Percentiles rank a stretch among this genome's conserved stretches.
phyloP scores from a whole-genome alignment of 768 basidiomycete species.

The Rhodotorula kratochvilovae region DNA sequence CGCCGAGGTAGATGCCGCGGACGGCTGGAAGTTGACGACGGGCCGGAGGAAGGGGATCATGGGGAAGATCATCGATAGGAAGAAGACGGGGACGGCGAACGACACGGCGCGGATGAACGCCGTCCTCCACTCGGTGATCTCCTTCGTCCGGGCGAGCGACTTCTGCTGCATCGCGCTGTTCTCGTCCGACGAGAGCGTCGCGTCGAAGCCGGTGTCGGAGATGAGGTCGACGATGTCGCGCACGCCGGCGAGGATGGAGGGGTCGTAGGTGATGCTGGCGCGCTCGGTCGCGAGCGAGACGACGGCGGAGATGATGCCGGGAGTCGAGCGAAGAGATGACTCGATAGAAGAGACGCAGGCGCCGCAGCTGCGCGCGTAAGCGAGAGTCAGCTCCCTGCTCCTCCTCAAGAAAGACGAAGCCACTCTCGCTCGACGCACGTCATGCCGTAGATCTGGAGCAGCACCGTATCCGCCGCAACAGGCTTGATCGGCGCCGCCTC shows the following conservation, averaged over 20 bases:
- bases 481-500: slow-evolving; percentile 74
- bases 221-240: slow-evolving; percentile 84
- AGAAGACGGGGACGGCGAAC: slow-evolving; percentile 91
- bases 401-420: neutral
- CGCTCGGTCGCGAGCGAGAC: slow-evolving; percentile 69
- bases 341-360: slow-evolving; percentile 76
- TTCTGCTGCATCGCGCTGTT: slow-evolving; percentile 76
- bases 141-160: slow-evolving; percentile 80
- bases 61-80: slow-evolving; percentile 78
- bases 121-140: slow-evolving; percentile 80
- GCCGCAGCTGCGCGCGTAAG: slow-evolving; percentile 52
- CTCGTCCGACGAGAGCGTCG: slow-evolving; percentile 68
- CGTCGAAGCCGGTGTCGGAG: slow-evolving; percentile 85
- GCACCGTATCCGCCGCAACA: slow-evolving; percentile 60
- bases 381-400: neutral
- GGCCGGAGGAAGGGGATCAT: slow-evolving; percentile 60
- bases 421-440: slow-evolving; percentile 48
- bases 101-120: slow-evolving; percentile 68
- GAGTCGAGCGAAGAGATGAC: slow-evolving; percentile 60
- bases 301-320: slow-evolving; percentile 67
- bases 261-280: slow-evolving; percentile 71
- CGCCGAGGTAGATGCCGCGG: slow-evolving; percentile 72
- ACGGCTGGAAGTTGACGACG: slow-evolving; percentile 54
- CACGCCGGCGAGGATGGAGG: slow-evolving; percentile 60
- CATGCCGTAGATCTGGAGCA: slow-evolving; percentile 83